phyloP scores from a whole-genome alignment of 306 rosid species.

The Glycine soja region DNA sequence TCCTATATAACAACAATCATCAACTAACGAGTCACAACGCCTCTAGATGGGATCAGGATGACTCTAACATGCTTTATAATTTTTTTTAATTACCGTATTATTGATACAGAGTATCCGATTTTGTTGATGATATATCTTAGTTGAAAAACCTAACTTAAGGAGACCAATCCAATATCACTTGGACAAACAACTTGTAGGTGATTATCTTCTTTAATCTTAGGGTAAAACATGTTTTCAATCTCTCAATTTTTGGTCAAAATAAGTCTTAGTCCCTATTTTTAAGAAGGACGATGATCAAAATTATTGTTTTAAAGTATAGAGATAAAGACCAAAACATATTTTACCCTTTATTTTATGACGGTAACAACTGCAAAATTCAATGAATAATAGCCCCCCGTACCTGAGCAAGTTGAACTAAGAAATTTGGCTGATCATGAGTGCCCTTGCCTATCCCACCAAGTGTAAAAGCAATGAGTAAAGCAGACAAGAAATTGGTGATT shows the following conservation, averaged over 20 bases:
- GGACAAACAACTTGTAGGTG: no score
- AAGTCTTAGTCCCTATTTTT: neutral
- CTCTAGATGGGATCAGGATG: neutral
- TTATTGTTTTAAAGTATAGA: neutral
- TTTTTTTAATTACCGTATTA: no score
- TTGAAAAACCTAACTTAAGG: no score
- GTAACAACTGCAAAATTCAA: slow-evolving; percentile 18
- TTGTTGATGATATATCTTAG: no score
- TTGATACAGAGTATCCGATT: no score
- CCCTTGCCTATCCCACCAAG: slow-evolving; percentile 82
- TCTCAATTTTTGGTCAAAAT: neutral
- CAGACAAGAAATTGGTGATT: slow-evolving; percentile 84
- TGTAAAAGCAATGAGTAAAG: slow-evolving; percentile 77
- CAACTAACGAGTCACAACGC: neutral
- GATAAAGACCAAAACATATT: neutral
- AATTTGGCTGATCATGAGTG: slow-evolving; percentile 64
- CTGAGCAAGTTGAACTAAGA: slow-evolving; percentile 78
- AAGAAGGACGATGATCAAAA: neutral
- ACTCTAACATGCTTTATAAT: neutral
- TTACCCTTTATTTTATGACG: neutral
- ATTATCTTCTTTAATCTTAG: neutral
- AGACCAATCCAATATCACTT: no score
- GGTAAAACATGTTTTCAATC: neutral
- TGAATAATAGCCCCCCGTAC: slow-evolving; percentile 37
- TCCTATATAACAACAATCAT: neutral